A percentile compares a stretch with the other conserved stretches of the same genome.
Conservation (phyloP, 2,329 filamentous ascomycete species). For the Colletotrichum filicis region DNA sequence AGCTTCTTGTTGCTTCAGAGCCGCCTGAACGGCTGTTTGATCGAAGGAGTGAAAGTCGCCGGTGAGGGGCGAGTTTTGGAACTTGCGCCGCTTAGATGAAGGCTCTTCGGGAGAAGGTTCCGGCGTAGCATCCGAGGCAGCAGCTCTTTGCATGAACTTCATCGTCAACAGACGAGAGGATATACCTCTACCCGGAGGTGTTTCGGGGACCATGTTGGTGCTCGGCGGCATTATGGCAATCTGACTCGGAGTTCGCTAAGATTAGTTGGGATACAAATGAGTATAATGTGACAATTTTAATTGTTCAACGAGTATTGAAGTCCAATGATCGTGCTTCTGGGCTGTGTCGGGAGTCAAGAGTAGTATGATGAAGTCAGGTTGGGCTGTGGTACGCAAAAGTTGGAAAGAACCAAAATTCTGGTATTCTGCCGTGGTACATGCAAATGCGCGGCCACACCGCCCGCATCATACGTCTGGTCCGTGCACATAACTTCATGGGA, state of each 20-base stretch:
- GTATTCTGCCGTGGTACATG: constrained; percentile 26
- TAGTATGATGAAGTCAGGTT: neutral
- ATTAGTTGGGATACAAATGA: neutral
- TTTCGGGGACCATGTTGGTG: constrained; percentile 59
- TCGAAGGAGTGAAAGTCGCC: constrained; percentile 60
- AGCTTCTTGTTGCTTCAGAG: constrained; percentile 73
- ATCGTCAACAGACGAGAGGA: constrained; percentile 91
- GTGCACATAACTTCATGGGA: neutral
- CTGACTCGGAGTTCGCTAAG: neutral
- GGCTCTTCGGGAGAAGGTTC: constrained; percentile 59
- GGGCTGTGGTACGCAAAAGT: neutral
- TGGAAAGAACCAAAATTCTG: constrained; percentile 22
- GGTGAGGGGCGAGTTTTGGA: constrained; percentile 46
- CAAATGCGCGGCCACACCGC: constrained; percentile 16
- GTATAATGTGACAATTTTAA: neutral
- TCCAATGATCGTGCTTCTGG: neutral
- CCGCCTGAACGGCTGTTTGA: constrained; percentile 69
- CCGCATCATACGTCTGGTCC: neutral
- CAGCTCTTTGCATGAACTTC: constrained; percentile 97
- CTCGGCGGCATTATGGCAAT: constrained; percentile 25
- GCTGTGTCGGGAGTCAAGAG: neutral
- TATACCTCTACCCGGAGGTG: constrained; percentile 70
- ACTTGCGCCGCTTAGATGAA: constrained; percentile 73
- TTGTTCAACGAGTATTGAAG: neutral
- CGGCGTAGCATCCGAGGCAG: constrained; percentile 64